phyloP scores from a whole-genome alignment of 2,329 filamentous ascomycete species.

The Fusarium bulbicola region DNA sequence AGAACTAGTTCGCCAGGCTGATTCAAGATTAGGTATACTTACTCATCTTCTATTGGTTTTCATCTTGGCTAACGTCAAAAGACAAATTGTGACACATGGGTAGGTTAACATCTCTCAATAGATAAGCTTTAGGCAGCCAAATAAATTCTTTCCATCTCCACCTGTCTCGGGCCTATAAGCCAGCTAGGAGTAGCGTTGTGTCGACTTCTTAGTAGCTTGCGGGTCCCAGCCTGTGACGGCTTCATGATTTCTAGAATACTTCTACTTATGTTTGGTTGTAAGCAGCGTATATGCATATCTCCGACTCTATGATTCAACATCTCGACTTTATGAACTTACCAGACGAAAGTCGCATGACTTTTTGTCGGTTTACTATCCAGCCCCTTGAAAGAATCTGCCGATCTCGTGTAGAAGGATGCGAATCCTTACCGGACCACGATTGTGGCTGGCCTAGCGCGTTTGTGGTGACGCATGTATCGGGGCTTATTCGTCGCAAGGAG shows the following conservation, averaged over 20 bases:
- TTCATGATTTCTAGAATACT: too few species aligned
- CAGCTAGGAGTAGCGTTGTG: not conserved
- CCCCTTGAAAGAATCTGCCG: too few species aligned
- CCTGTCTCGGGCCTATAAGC: not conserved
- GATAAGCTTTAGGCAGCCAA: not conserved
- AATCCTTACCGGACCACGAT: not conserved
- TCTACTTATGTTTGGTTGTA: rapidly evolving
- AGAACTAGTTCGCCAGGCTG: not conserved
- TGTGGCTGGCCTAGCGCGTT: not conserved
- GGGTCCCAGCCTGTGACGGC: too few species aligned
- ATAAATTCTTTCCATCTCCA: not conserved
- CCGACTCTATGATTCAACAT: too few species aligned
- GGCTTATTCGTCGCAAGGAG: not conserved
- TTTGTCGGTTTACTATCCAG: too few species aligned
- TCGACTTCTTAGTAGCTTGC: not conserved
- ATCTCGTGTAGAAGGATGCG: not conserved
- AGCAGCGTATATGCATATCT: too few species aligned
- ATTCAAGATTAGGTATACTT: too few species aligned
- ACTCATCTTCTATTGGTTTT: rapidly evolving
- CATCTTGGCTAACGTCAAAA: too few species aligned
- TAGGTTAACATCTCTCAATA: not conserved
- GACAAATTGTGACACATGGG: not conserved
- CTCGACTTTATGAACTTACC: too few species aligned
- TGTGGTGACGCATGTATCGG: not conserved
- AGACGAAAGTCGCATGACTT: too few species aligned